phyloP scores from a whole-genome alignment of 768 basidiomycete species.

The Boletus huronensis region DNA sequence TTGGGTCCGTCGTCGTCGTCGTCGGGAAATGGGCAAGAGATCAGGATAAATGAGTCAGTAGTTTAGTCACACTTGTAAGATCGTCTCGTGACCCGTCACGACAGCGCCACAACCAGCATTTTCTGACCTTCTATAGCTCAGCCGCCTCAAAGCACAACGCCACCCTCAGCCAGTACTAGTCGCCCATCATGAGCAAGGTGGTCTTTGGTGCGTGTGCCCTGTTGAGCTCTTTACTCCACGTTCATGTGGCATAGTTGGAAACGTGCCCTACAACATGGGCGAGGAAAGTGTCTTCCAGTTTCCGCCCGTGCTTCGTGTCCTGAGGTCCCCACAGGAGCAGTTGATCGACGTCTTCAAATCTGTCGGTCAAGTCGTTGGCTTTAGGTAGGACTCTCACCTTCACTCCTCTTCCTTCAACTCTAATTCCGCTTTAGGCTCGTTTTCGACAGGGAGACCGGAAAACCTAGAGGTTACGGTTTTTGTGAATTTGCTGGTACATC shows the following conservation, averaged over 20 bases:
- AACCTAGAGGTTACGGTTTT: conserved; percentile 91
- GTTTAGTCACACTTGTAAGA: background rate
- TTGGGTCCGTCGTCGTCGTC: background rate
- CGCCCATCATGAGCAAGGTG: conserved; percentile 56
- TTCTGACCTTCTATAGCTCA: background rate
- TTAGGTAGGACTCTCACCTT: conserved; percentile 49
- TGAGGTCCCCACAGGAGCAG: conserved; percentile 52
- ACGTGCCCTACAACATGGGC: conserved; percentile 88
- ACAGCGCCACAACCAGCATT: conserved; percentile 5
- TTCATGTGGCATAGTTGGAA: conserved; percentile 54
- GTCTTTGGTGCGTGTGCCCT: conserved; percentile 55
- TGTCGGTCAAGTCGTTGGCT: conserved; percentile 85
- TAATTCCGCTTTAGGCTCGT: conserved; percentile 54
- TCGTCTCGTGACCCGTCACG: conserved; percentile 12
- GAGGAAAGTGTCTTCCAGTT: conserved; percentile 42
- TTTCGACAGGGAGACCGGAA: conserved; percentile 90
- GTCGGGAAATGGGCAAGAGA: background rate
- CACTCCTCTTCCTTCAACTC: background rate
- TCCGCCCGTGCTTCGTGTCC: background rate
- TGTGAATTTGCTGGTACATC: conserved; percentile 87
- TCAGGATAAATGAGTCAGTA: background rate
- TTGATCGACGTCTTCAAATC: conserved; percentile 86
- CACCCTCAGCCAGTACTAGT: background rate
- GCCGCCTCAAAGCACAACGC: background rate
- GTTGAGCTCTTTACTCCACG: background rate